phyloP scores from a whole-genome alignment of 768 basidiomycete species.

The Holtermanniella nyarrowii region DNA sequence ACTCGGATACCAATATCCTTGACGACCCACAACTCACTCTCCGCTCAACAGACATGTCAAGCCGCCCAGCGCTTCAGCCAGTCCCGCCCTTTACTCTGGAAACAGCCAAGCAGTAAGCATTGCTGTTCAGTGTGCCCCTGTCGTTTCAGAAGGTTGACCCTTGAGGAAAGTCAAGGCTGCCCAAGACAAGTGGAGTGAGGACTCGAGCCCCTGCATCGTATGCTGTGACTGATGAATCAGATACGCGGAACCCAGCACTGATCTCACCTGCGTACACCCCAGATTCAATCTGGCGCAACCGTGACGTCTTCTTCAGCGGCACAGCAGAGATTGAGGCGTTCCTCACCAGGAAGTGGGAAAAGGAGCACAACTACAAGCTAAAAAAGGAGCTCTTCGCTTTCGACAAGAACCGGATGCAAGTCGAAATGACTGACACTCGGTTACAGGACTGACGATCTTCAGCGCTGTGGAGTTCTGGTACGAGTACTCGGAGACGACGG shows the following conservation, averaged over 20 bases:
- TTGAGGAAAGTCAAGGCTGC: conserved; percentile 49
- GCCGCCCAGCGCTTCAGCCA: conserved; percentile 5
- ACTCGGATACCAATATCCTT: too few relatives aligned
- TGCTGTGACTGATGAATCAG: conserved; percentile 7
- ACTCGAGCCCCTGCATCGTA: conserved; percentile 1
- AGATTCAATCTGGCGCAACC: conserved; percentile 52
- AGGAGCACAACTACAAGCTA: conserved; percentile 47
- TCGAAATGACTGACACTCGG: neutral
- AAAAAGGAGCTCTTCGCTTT: conserved; percentile 53
- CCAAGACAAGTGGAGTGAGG: conserved; percentile 47
- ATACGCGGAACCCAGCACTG: conserved; percentile 20
- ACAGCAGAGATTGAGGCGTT: conserved; percentile 46
- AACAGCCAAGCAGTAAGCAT: conserved; percentile 22
- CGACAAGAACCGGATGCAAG: conserved; percentile 48
- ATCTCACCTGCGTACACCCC: conserved; percentile 49
- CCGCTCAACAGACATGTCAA: too few relatives aligned
- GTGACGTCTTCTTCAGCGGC: conserved; percentile 48
- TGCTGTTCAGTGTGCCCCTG: neutral
- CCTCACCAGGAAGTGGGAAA: conserved; percentile 49
- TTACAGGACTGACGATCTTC: conserved; percentile 28
- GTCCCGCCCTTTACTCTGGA: conserved; percentile 27
- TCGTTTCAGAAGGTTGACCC: neutral
- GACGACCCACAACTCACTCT: too few relatives aligned
- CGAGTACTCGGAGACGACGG: conserved; percentile 40
- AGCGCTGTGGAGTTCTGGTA: conserved; percentile 47